Base-by-base conservation (phyloP, 768 basidiomycete genomes). In the Suillus subluteus region DNA sequence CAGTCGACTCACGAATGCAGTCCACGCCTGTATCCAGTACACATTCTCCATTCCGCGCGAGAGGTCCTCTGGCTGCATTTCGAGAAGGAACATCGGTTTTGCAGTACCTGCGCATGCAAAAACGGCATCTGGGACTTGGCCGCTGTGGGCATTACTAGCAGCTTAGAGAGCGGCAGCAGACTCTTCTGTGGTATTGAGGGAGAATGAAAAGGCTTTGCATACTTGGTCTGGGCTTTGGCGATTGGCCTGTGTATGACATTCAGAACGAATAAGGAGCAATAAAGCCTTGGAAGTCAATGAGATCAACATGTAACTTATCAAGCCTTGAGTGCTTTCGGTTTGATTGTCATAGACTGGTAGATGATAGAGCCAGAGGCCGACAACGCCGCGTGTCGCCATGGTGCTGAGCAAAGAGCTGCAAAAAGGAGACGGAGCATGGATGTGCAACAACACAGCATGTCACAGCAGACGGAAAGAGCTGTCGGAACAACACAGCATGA, bases 31-130 rank as follows among this genome's bases (percentile, higher is more conserved):
- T 5, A 87, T 80, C 82, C 84, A 86, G 73, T 85, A 91, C 11
- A 82, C 81, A 48, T 81, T 80, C 50, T 84, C 81, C 83, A 89
- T 85, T n/a, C 86, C 86, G n/a, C 78, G 66, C 61, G 79, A 78
- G 63, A 96, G 70, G 38, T 88, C 84, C 54, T 82, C 82, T 65
- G 89, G 87, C 0, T 79, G 79, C 81, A 87, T 82, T 58, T 95
- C 93, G 30, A 94, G 78, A 70, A 94, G 90, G 76, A 90, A 92
- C 68, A 84, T 85, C 0, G 96, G 95, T 32, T 81, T 83, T 1
- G 89, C 74, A 48, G 80, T 82, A 15, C 96, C 96, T 0, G 95
- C 95, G 70, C 94, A 95, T 11, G 88, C 77, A 74, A 96, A 91
- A 32, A 94, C 76, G 1, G 89, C 88, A 63, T 96, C 92, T 3